Percentiles rank a stretch among this genome's conserved stretches.
These are phyloP conservation scores for Pythium phragmiticola DNA, from an alignment of 352 stramenopile species.

Conservation along the genomic window DNA sequence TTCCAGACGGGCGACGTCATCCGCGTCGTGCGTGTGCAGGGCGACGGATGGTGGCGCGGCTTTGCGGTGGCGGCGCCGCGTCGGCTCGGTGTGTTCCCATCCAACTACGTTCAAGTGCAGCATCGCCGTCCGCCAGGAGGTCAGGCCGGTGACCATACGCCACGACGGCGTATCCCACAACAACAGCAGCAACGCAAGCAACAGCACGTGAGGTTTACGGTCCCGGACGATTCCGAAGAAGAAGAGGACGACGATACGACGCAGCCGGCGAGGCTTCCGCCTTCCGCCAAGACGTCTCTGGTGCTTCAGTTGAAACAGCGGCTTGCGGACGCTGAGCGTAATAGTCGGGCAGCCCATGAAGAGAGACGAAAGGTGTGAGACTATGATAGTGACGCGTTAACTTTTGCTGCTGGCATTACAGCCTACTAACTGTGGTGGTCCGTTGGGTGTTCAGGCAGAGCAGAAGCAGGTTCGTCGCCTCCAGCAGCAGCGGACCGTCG, in stretches of 20 bases:
- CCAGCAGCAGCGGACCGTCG: constrained; percentile 1
- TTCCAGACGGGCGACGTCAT: constrained; percentile 48
- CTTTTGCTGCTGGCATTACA: too few species aligned
- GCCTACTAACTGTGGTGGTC: too few species aligned
- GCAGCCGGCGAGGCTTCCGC: constrained; percentile 20
- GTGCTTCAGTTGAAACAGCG: constrained; percentile 45
- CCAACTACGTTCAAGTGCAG: constrained; percentile 66
- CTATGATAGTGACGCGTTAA: neutral
- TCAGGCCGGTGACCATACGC: neutral
- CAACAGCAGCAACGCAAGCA: constrained; percentile 21
- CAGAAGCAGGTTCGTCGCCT: constrained; percentile 13
- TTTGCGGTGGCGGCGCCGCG: constrained; percentile 33
- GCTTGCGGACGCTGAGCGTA: constrained; percentile 42
- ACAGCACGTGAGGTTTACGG: constrained; percentile 16
- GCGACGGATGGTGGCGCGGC: constrained; percentile 65
- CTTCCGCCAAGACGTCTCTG: constrained; percentile 19
- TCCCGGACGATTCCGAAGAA: constrained; percentile 13
- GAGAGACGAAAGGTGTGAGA: constrained; percentile 35
- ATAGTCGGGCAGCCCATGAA: constrained; percentile 34
- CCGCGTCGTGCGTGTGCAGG: constrained; percentile 48
- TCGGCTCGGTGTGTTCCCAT: constrained; percentile 51
- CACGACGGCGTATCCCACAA: constrained; percentile 11
- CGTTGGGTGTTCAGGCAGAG: constrained; percentile 11
- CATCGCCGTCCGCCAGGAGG: constrained; percentile 20
- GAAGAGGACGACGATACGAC: constrained; percentile 11